These are phyloP conservation scores for Xanthoconium purpureum DNA, from an alignment of 768 basidiomycete species.

Conservation along the genomic window DNA sequence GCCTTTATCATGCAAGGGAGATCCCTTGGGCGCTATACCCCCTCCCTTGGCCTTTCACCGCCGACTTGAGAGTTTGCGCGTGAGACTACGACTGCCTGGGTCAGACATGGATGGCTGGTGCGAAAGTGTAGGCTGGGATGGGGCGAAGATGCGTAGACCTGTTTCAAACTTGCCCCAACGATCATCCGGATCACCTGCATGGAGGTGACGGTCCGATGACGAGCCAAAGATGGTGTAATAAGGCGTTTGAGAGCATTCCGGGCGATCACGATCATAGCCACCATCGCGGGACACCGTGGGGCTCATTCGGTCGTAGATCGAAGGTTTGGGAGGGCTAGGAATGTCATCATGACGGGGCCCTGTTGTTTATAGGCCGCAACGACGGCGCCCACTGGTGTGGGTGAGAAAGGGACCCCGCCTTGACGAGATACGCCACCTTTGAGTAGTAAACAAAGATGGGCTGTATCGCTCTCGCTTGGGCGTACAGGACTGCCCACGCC, in stretches of 20 bases:
- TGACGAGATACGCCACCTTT: not conserved
- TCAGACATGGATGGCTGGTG: conserved; percentile 13
- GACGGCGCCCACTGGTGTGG: conserved; percentile 47
- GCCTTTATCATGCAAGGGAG: conserved; percentile 14
- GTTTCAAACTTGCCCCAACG: conserved; percentile 9
- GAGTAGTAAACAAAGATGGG: not conserved
- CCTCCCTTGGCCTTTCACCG: conserved; percentile 28
- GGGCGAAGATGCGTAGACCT: not conserved
- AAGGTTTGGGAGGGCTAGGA: conserved; percentile 15
- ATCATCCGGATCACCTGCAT: conserved; percentile 44
- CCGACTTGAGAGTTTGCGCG: conserved; percentile 36
- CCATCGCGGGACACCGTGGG: conserved; percentile 5
- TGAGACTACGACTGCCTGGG: conserved; percentile 22
- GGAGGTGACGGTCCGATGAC: conserved; percentile 42
- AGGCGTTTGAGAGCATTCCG: conserved; percentile 32
- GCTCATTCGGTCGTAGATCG: conserved; percentile 27
- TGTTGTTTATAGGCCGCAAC: conserved; percentile 49
- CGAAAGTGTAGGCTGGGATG: not conserved
- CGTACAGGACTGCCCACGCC: conserved; percentile 7
- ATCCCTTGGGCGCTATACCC: conserved; percentile 20
- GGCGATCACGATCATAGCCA: conserved; percentile 15
- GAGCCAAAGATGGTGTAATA: conserved; percentile 58
- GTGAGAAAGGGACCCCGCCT: conserved; percentile 1
- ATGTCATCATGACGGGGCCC: conserved; percentile 20
- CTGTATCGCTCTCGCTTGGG: not conserved